Evolutionary conservation across 805 yeast species (phyloP).

Genomic region (Saccharomycopsis javanensis): DNA sequence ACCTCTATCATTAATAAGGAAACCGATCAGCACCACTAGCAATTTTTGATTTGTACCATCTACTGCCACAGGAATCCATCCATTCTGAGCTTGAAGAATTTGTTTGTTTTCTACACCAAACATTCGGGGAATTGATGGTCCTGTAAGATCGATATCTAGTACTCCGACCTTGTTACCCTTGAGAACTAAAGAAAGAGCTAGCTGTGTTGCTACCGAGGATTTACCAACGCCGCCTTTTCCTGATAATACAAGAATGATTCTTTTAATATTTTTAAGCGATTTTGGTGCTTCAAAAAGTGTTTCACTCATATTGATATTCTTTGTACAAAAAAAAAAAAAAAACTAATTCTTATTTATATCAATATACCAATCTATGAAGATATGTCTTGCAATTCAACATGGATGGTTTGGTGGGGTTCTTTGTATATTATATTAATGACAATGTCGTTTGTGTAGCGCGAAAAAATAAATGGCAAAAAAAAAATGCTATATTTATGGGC

Average conservation of each 20-base stretch:
- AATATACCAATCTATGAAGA: no score
- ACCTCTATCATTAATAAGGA: constrained; percentile 72
- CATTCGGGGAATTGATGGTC: constrained; percentile 95
- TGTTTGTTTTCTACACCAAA: constrained; percentile 78
- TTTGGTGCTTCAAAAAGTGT: constrained; percentile 22
- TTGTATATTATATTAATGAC: no score
- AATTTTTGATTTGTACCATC: constrained; percentile 37
- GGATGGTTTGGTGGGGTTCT: no score
- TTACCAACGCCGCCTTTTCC: constrained; percentile 99
- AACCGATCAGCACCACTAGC: constrained; percentile 80
- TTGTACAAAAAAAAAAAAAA: no score
- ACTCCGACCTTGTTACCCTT: constrained; percentile 84
- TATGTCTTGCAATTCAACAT: no score
- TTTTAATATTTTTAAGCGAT: constrained; percentile 48
- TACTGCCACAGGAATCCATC: constrained; percentile 82
- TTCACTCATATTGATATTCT: constrained; percentile 3
- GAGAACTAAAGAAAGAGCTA: constrained; percentile 66
- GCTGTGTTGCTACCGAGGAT: constrained; percentile 89
- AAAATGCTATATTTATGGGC: no score
- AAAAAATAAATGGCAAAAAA: no score
- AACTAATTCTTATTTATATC: no score
- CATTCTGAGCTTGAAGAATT: constrained; percentile 69
- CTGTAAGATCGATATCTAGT: constrained; percentile 88
- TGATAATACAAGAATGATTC: constrained; percentile 72
- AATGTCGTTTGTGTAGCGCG: no score